Percentiles rank a stretch among this genome's conserved stretches.
These are phyloP conservation scores for Trichodelitschia bisporula DNA, from an alignment of 495 filamentous ascomycete species.

Conservation along the genomic window DNA sequence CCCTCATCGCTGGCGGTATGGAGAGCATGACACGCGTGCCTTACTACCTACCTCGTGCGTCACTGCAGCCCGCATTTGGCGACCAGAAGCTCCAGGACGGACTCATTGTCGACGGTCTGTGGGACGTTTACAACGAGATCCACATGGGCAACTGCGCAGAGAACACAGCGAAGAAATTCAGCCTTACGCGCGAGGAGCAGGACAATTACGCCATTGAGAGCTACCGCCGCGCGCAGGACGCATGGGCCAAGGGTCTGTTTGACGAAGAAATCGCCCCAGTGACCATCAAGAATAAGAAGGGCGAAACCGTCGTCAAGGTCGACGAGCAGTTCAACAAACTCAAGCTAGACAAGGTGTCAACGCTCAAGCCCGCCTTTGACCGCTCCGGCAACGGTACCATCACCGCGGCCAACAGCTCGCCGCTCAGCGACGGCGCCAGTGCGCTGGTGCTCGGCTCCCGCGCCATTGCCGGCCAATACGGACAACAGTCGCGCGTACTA, in stretches of 20 bases:
- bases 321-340: conserved; percentile 78
- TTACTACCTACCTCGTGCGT: conserved; percentile 63
- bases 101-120: conserved; percentile 81
- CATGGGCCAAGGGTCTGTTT: conserved; percentile 63
- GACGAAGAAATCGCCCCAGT: conserved; percentile 72
- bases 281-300: conserved; percentile 61
- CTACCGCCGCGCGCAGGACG: conserved; percentile 67
- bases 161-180: conserved; percentile 69
- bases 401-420: conserved; percentile 80
- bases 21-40: conserved; percentile 92
- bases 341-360: conserved; percentile 61
- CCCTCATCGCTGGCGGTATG: conserved; percentile 82
- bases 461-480: conserved; percentile 52
- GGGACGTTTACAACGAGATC: conserved; percentile 89
- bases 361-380: conserved; percentile 75
- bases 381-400: conserved; percentile 68
- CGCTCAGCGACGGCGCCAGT: conserved; percentile 81
- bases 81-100: conserved; percentile 74
- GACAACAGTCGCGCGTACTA: conserved; percentile 44
- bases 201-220: conserved; percentile 74
- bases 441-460: conserved; percentile 68
- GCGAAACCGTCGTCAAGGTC: conserved; percentile 42
- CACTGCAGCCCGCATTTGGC: conserved; percentile 57
- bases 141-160: conserved; percentile 99
- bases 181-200: conserved; percentile 59